Evolutionary conservation across 2,329 filamentous ascomycete species (phyloP).

Genomic region (Lachnellula hyalina): DNA sequence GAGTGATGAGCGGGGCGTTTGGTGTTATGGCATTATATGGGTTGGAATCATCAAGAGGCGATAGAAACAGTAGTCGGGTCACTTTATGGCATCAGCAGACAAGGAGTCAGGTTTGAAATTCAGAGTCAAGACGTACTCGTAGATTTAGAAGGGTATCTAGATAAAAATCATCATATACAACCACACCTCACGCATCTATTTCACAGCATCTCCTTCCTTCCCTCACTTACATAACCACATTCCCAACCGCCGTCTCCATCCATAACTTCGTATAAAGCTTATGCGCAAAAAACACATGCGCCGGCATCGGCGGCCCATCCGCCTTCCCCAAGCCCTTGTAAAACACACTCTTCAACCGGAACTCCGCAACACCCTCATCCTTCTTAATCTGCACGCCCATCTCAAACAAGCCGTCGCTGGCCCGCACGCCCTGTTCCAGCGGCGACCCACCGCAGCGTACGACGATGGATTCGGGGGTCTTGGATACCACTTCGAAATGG

Average conservation of each 20-base stretch:
- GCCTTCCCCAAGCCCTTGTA: conserved; percentile 47
- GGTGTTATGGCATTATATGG: no score
- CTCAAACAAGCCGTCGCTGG: conserved; percentile 61
- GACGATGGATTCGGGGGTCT: conserved; percentile 53
- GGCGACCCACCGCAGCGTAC: conserved; percentile 64
- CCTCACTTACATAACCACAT: conserved; percentile 13
- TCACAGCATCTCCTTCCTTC: background rate
- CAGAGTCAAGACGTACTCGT: background rate
- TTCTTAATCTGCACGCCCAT: conserved; percentile 57
- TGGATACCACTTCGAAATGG: conserved; percentile 67
- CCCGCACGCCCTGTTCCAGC: conserved; percentile 47
- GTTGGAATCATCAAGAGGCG: no score
- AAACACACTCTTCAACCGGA: conserved; percentile 59
- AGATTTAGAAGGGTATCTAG: conserved; percentile 1
- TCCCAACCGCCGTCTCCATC: conserved; percentile 45
- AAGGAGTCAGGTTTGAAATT: background rate
- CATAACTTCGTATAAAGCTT: conserved; percentile 50
- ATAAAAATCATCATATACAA: background rate
- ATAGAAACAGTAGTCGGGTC: no score
- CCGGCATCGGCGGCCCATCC: conserved; percentile 38
- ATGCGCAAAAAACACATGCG: conserved; percentile 45
- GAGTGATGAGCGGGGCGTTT: no score
- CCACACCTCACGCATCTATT: background rate
- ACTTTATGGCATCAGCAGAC: background rate
- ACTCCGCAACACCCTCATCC: conserved; percentile 56